Evolutionary conservation across 768 basidiomycete genomes (phyloP), one percentile per base, ranked within the genome.

Genomic region (Boletus subparvulus): DNA sequence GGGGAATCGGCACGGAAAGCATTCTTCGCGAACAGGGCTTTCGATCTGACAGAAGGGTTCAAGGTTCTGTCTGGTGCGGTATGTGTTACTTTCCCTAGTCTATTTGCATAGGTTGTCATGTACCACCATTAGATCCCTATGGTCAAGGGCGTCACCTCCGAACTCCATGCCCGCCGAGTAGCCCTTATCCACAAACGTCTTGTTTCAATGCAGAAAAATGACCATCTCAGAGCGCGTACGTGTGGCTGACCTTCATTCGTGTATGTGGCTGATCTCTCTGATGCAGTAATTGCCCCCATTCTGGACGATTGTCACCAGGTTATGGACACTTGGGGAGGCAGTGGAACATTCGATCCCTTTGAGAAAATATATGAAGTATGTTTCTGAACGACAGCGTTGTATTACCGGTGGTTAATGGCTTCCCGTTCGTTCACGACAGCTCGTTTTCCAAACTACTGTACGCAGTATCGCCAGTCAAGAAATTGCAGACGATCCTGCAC

Each of bases 11-110:
- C 83, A 16, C 77, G 89, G 54, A 80, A 81, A 53, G 78, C 83
- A 4, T 90, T 90, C 72, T 88, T 90, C 64, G 78, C 79, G 3
- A 82, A 86, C 54, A 84, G 83, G 71, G 81, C 81, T 21, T 81
- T 92, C 59, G 87, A 90, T 70, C 80, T 92, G 49, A 85, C 84
- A 41, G 87, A 89, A 75, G 89, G 88, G 6, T 91, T 89, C 77
- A 87, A 84, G 65, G 81, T 88, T 65, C 79, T 92, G 58, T 88
- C 87, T 48, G 89, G 88, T 49, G 88, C 86, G 53, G 89, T 90
- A 69, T 61, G 86, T 82, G 19, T 35, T 21, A 30, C 19, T 26
- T 50, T 50, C 32, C 28, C 9, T 50, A 39, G 56, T 55, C 50
- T 54, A 50, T 56, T 65, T 37, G 56, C 54, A 47, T 55, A 30